Evolutionary conservation across 768 basidiomycete genomes (phyloP).

Genomic region (Cystofilobasidium ferigula): DNA sequence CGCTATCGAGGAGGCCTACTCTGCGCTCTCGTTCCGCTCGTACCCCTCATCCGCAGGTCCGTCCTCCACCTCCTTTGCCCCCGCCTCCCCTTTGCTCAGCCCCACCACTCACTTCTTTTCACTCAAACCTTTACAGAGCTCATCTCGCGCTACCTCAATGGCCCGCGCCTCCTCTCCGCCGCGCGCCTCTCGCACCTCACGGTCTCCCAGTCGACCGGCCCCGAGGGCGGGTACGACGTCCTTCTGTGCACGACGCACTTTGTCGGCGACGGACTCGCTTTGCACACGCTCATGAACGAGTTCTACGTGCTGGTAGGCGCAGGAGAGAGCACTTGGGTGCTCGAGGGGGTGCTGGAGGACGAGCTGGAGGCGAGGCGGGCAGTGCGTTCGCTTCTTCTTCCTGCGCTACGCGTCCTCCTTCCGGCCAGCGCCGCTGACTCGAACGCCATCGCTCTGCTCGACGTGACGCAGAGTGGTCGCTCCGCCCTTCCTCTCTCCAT

Average conservation of each 20-base stretch:
- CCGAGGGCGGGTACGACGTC: conserved; percentile 45
- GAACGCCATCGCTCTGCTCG: too few relatives aligned
- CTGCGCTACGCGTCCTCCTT: too few relatives aligned
- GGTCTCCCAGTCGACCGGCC: conserved; percentile 24
- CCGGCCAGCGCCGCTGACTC: too few relatives aligned
- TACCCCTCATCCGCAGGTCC: neutral
- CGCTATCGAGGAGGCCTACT: conserved; percentile 6
- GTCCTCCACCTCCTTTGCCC: neutral
- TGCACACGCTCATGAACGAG: conserved; percentile 69
- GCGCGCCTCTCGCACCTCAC: conserved; percentile 56
- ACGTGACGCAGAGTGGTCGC: too few relatives aligned
- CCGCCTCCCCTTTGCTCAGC: neutral
- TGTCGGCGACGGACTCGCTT: conserved; percentile 73
- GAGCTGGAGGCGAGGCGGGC: neutral
- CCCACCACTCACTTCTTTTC: neutral
- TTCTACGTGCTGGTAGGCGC: conserved; percentile 52
- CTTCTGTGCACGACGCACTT: conserved; percentile 68
- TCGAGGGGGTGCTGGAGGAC: neutral
- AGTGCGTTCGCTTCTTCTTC: too few relatives aligned
- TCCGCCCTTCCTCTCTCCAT: neutral
- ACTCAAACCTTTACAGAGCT: conserved; percentile 33
- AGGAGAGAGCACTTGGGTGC: neutral
- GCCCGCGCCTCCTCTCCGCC: conserved; percentile 60
- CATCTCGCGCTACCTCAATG: conserved; percentile 63
- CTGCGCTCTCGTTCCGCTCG: neutral